phyloP scores from a whole-genome alignment of 441 rosid genomes.

The Adansonia grandidieri region DNA sequence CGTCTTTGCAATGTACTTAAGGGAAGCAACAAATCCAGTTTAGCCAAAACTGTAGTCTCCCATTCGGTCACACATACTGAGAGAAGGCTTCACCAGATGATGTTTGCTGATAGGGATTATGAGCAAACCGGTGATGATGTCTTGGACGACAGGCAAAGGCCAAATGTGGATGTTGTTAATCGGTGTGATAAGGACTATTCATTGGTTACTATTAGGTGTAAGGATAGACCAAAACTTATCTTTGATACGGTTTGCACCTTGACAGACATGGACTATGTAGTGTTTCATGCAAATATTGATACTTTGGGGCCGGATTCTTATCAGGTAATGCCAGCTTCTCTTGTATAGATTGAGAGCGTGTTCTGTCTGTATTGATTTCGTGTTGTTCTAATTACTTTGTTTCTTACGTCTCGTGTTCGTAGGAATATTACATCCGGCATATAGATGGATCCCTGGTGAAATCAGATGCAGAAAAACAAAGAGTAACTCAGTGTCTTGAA shows the following conservation, averaged over 20 bases:
- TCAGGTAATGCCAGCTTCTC: conserved; percentile 56
- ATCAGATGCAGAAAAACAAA: conserved; percentile 88
- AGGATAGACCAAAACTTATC: conserved; percentile 90
- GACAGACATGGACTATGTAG: conserved; percentile 95
- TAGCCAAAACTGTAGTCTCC: conserved; percentile 72
- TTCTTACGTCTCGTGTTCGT: conserved; percentile 21
- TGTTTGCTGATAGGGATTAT: conserved; percentile 95
- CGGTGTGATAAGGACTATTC: conserved; percentile 84
- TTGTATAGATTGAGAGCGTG: background rate
- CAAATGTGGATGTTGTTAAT: conserved; percentile 74
- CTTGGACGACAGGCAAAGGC: conserved; percentile 62
- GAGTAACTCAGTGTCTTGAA: conserved; percentile 85
- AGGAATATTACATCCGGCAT: conserved; percentile 89
- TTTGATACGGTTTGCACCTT: conserved; percentile 86
- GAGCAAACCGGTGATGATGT: conserved; percentile 49
- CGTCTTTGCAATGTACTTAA: conserved; percentile 76
- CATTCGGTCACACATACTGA: conserved; percentile 68
- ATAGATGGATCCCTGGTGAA: conserved; percentile 88
- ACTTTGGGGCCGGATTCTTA: conserved; percentile 70
- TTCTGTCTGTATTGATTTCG: background rate
- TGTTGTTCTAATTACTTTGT: background rate
- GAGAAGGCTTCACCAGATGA: conserved; percentile 96
- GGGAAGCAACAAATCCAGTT: conserved; percentile 72
- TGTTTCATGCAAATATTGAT: conserved; percentile 83
- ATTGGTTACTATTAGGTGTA: conserved; percentile 70